Conservation (phyloP, 805 yeast species). For the Schwanniomyces occidentalis region DNA sequence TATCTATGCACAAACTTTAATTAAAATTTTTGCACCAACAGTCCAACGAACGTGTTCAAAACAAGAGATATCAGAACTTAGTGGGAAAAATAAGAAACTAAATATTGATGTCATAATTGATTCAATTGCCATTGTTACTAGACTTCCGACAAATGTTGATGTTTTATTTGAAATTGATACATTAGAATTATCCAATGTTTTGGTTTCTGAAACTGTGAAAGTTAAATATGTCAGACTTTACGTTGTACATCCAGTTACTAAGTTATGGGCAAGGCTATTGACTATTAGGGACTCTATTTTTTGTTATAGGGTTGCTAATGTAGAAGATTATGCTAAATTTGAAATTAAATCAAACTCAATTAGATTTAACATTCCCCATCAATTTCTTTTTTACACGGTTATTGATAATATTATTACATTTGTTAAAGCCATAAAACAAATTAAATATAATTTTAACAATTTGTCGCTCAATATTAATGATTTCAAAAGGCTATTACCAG, state of each 20-base stretch:
- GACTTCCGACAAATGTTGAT: constrained; percentile 49
- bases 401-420: constrained; percentile 75
- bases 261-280: constrained; percentile 39
- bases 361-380: constrained; percentile 66
- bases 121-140: constrained; percentile 39
- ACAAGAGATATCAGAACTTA: constrained; percentile 21
- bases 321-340: constrained; percentile 14
- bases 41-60: constrained; percentile 26
- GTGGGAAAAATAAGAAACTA: constrained; percentile 21
- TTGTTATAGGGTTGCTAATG: constrained; percentile 13
- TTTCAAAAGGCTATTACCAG: constrained; percentile 34
- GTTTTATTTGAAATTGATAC: constrained; percentile 47
- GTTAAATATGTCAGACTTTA: constrained; percentile 45
- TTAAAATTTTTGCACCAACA: constrained; percentile 34
- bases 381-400: constrained; percentile 72
- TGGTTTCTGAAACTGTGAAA: constrained; percentile 26
- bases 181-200: constrained; percentile 23
- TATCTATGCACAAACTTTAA: constrained; percentile 36
- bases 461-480: constrained; percentile 22
- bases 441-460: constrained; percentile 48
- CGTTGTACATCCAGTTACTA: constrained; percentile 51
- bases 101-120: constrained; percentile 30
- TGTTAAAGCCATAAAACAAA: constrained; percentile 65
- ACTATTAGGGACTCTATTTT: constrained; percentile 27
- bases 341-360: constrained; percentile 34